These are phyloP conservation scores for Ilex asprella DNA, from an alignment of 257 asterid species.

Conservation along the genomic window DNA sequence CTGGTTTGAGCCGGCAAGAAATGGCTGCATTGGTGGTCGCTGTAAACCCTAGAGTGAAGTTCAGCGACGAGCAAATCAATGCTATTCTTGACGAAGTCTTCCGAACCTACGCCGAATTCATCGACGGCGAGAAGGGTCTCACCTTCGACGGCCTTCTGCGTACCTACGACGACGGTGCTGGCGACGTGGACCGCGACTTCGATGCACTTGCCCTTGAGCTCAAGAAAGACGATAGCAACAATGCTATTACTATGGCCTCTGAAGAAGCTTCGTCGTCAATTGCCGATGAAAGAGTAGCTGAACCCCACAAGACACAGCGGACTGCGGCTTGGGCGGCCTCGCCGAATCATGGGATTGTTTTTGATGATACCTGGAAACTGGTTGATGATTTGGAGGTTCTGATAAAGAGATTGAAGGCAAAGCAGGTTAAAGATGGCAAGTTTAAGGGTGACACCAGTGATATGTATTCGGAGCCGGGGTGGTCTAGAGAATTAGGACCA, in stretches of 20 bases:
- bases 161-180: slow-evolving; percentile 96
- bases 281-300: slow-evolving; percentile 67
- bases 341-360: slow-evolving; percentile 92
- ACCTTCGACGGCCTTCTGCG: slow-evolving; percentile 88
- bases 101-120: slow-evolving; percentile 81
- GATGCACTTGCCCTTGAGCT: slow-evolving; percentile 91
- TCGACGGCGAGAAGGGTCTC: slow-evolving; percentile 80
- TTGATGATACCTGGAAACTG: slow-evolving; percentile 89
- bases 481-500: slow-evolving; percentile 95
- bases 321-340: slow-evolving; percentile 98
- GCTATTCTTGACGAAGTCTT: slow-evolving; percentile 93
- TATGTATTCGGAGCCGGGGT: slow-evolving; percentile 79
- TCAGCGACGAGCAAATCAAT: slow-evolving; percentile 89
- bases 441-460: slow-evolving; percentile 70
- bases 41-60: slow-evolving; percentile 85
- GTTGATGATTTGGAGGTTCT: slow-evolving; percentile 76
- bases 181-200: slow-evolving; percentile 94
- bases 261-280: slow-evolving; percentile 81
- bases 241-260: slow-evolving; percentile 14
- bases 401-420: slow-evolving; percentile 54
- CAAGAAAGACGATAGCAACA: slow-evolving; percentile 50
- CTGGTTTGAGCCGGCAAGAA: slow-evolving; percentile 86
- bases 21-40: slow-evolving; percentile 93
- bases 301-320: slow-evolving; percentile 85
- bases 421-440: slow-evolving; percentile 78